A percentile compares a stretch with the other conserved stretches of the same genome.
Conservation (phyloP, 768 basidiomycete genomes). For the Rhodotorula sphaerocarpa region DNA sequence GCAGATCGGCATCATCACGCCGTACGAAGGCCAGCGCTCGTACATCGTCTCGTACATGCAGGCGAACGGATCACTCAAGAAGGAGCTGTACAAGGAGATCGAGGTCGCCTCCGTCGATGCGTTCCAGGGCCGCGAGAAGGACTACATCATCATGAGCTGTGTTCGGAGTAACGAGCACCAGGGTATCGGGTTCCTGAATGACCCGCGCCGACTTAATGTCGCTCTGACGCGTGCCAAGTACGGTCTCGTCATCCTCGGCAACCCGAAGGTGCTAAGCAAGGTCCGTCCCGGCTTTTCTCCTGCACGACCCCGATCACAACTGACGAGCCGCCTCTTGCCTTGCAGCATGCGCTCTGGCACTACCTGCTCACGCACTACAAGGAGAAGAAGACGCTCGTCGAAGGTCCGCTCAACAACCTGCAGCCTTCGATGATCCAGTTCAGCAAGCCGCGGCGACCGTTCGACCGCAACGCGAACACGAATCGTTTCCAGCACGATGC, state of each 20-base stretch:
- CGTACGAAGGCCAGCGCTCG: constrained; percentile 96
- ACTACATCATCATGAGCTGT: constrained; percentile 96
- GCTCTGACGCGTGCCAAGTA: constrained; percentile 96
- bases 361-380: constrained; percentile 98
- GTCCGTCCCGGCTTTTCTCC: constrained; percentile 46
- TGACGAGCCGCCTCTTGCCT: neutral
- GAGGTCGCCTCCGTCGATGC: constrained; percentile 98
- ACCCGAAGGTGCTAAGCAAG: constrained; percentile 98
- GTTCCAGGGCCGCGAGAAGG: constrained; percentile 99
- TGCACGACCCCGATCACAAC: neutral
- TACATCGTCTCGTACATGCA: constrained; percentile 99
- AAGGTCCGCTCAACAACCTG: constrained; percentile 90
- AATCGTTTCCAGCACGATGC: constrained; percentile 87
- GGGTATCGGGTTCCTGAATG: constrained; percentile 98
- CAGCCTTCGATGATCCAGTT: constrained; percentile 99
- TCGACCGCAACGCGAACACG: constrained; percentile 86
- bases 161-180: constrained; percentile 99
- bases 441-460: constrained; percentile 85
- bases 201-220: constrained; percentile 90
- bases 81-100: constrained; percentile 98
- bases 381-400: constrained; percentile 84
- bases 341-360: constrained; percentile 94
- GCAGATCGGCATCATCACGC: constrained; percentile 97
- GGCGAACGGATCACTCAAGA: constrained; percentile 97
- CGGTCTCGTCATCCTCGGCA: constrained; percentile 98